Base-by-base conservation (phyloP, 345 rosid genomes). In the Ceriops zippeliana region DNA sequence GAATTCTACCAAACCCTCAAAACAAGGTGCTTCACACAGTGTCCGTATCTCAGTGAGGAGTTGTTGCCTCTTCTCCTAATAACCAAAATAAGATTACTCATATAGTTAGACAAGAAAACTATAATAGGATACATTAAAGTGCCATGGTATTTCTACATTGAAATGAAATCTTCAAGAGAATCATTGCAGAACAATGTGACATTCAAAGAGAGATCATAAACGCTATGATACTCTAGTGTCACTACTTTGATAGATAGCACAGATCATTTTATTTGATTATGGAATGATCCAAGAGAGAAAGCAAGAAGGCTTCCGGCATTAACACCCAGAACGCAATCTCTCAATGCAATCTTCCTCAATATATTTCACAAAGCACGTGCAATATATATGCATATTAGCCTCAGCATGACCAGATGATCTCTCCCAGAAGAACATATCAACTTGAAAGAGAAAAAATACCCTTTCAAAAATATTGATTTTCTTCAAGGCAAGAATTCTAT, bases 41-140 rank as follows among this genome's bases (percentile, higher is more conserved):
- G 93, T 89, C 73, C 97, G 78, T 83, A 93, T 93, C 83, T 93
- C 97, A 5, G 98, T 91, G 63, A 93, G 88, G 68, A 91, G 85
- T 73, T 91, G 98, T 67, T 91, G 96, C 42, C 97, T 88, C 84
- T 89, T 93, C 89, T 93, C 96, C 98, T 93, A 65, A 69, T 28
- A 69, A 71, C 24, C 63, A 72, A 70, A 69, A 63, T 17, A 66
- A 22, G 49, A 46, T 57, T 37, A 58, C 5, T 4, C 26, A 42
- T 57, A 6, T 13, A 61, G 61, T 52, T 66, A 52, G 63, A 54
- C 34, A 28, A 21, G 20, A n/a, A 24, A 68, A 22, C 19, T 28
- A n/a, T 15, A 58, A n/a, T 15, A 58, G 52, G 35, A 22, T 24
- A 65, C 21, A n/a, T 59, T 31, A 8, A 26, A 52, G 19, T 2